These are phyloP conservation scores for Elaeagnus macrophylla DNA, from an alignment of 306 rosid genomes.

Conservation along the genomic window DNA sequence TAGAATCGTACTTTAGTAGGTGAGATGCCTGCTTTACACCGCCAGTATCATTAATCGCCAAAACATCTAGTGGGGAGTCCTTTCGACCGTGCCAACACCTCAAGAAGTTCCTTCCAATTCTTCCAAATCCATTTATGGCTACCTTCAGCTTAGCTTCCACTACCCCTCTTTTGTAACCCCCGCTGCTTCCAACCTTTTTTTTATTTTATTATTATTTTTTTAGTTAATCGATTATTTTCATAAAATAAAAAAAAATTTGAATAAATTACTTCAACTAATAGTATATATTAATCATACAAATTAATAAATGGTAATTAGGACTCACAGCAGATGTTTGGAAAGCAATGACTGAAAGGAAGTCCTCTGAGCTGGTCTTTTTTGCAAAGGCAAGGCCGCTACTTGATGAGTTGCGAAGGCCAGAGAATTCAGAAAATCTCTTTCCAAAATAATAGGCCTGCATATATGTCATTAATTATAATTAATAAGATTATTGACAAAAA, in stretches of 20 bases:
- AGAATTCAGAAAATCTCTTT: constrained; percentile 71
- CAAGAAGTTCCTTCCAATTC: constrained; percentile 94
- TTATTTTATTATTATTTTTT: too few species aligned
- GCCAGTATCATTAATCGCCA: constrained; percentile 92
- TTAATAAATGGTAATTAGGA: not conserved
- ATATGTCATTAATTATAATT: not conserved
- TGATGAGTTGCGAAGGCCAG: constrained; percentile 64
- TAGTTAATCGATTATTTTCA: too few species aligned
- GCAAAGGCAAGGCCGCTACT: constrained; percentile 47
- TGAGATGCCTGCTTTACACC: constrained; percentile 98
- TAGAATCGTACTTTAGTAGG: constrained; percentile 95
- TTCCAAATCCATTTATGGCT: constrained; percentile 91
- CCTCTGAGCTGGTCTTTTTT: constrained; percentile 59
- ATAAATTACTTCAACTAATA: too few species aligned
- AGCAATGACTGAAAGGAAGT: constrained; percentile 55
- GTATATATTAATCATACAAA: too few species aligned
- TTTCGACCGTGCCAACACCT: constrained; percentile 98
- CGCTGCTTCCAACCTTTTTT: constrained; percentile 50
- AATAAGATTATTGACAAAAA: too few species aligned
- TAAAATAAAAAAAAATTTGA: too few species aligned
- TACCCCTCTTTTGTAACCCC: constrained; percentile 55
- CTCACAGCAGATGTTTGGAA: constrained; percentile 90
- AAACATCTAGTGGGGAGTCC: constrained; percentile 85
- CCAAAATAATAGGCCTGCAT: constrained; percentile 15
- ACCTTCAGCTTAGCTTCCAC: constrained; percentile 81